Conservation (phyloP, 1,139 yeast species). For the Suzukiozyma palmioleophila region DNA sequence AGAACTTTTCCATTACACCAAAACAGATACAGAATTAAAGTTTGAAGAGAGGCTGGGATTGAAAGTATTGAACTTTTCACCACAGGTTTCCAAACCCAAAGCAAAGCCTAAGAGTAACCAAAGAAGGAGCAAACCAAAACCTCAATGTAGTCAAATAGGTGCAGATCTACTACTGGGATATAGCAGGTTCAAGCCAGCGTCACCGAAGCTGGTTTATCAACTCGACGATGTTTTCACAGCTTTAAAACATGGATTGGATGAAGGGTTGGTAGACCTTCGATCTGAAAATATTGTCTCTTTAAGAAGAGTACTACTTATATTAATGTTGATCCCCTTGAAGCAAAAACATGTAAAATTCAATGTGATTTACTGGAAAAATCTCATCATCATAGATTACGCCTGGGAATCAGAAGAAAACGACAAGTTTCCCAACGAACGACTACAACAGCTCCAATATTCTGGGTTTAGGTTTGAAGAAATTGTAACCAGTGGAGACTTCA, state of each 20-base stretch:
- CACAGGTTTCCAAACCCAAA: neutral
- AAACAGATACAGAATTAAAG: slow-evolving; percentile 6
- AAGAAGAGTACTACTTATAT: slow-evolving; percentile 17
- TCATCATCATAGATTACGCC: slow-evolving; percentile 19
- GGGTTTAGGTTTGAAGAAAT: slow-evolving; percentile 22
- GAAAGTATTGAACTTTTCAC: slow-evolving; percentile 8
- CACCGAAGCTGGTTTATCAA: slow-evolving; percentile 13
- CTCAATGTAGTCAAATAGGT: slow-evolving; percentile 14
- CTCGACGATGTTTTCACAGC: slow-evolving; percentile 16
- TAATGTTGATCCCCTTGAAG: slow-evolving; percentile 19
- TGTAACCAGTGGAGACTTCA: slow-evolving; percentile 11
- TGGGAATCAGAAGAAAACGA: slow-evolving; percentile 10
- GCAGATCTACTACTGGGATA: slow-evolving; percentile 17
- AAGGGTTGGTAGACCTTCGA: slow-evolving; percentile 1
- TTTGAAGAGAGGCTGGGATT: slow-evolving; percentile 11
- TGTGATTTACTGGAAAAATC: slow-evolving; percentile 17
- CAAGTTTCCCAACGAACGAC: slow-evolving; percentile 3
- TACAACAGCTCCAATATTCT: slow-evolving; percentile 15
- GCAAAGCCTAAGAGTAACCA: slow-evolving; percentile 5
- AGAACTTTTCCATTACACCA: slow-evolving; percentile 11
- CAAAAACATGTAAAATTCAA: slow-evolving; percentile 13
- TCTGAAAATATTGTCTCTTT: slow-evolving; percentile 16
- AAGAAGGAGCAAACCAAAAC: slow-evolving; percentile 5
- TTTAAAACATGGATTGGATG: slow-evolving; percentile 11
- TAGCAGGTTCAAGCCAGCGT: slow-evolving; percentile 11